phyloP scores from a whole-genome alignment of 2,329 filamentous ascomycete genomes.

The Waltergamsia citrina region DNA sequence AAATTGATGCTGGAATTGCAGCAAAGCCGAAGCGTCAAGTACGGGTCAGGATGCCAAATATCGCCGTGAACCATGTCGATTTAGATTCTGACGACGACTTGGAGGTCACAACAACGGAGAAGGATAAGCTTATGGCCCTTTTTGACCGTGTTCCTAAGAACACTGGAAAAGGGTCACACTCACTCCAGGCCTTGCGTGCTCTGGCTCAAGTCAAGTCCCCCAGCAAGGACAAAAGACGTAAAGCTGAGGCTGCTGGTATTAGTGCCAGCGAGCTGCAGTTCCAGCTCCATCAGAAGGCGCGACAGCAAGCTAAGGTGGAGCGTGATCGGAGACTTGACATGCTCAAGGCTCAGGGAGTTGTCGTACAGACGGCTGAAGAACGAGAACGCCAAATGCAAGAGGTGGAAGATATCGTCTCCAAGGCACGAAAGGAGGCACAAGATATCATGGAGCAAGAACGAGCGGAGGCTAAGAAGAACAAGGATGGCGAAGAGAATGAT shows the following conservation, averaged over 20 bases:
- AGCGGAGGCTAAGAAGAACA: constrained; percentile 59
- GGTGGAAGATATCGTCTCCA: constrained; percentile 81
- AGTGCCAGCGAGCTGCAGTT: constrained; percentile 60
- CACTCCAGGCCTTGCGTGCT: constrained; percentile 59
- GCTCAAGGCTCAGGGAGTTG: constrained; percentile 69
- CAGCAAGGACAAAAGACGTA: constrained; percentile 36
- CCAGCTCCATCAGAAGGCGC: constrained; percentile 60
- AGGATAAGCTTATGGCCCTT: constrained; percentile 47
- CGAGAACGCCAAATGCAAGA: constrained; percentile 72
- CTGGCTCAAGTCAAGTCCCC: constrained; percentile 65
- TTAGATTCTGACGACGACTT: constrained; percentile 50
- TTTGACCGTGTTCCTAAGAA: constrained; percentile 61
- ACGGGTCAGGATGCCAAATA: constrained; percentile 37
- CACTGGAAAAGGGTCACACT: constrained; percentile 51
- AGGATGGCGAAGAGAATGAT: constrained; percentile 35
- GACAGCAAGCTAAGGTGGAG: constrained; percentile 70
- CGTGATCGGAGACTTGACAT: constrained; percentile 68
- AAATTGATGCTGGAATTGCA: constrained; percentile 8
- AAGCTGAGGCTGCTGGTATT: constrained; percentile 45
- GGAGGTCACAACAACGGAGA: constrained; percentile 45
- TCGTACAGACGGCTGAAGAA: constrained; percentile 79
- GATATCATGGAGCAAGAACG: constrained; percentile 72
- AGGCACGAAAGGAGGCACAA: constrained; percentile 65
- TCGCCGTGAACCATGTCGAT: constrained; percentile 25
- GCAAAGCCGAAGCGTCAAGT: constrained; percentile 33